Evolutionary conservation across 495 filamentous ascomycete species (phyloP).

Genomic region (Entonaema liquescens): DNA sequence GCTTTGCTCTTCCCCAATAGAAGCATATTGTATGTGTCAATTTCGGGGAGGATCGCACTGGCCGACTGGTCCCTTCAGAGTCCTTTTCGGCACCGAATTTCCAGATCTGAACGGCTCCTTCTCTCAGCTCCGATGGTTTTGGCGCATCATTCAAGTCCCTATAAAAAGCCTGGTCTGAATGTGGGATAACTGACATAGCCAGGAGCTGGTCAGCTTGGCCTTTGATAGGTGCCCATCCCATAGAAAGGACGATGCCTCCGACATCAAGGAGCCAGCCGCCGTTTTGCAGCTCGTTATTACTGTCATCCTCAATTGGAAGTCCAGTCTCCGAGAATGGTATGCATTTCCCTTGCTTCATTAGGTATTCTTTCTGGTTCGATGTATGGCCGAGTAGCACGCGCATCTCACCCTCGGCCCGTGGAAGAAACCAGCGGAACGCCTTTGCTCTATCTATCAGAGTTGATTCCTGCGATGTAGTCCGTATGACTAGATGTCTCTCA

Average conservation of each 20-base stretch:
- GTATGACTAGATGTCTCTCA: slow-evolving; percentile 29
- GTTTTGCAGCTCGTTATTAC: slow-evolving; percentile 27
- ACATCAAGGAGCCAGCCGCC: slow-evolving; percentile 57
- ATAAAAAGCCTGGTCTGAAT: slow-evolving; percentile 51
- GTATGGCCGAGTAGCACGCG: slow-evolving; percentile 50
- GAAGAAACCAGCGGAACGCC: slow-evolving; percentile 43
- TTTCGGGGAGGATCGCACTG: slow-evolving; percentile 37
- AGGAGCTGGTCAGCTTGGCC: slow-evolving; percentile 50
- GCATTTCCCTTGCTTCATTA: slow-evolving; percentile 44
- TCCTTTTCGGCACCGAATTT: slow-evolving; percentile 43
- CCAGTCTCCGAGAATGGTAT: slow-evolving; percentile 43
- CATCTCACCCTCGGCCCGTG: slow-evolving; percentile 45
- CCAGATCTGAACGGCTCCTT: slow-evolving; percentile 56
- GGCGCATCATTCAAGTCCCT: slow-evolving; percentile 34
- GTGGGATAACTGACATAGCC: slow-evolving; percentile 56
- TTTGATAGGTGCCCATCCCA: slow-evolving; percentile 55
- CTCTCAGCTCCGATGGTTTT: slow-evolving; percentile 30
- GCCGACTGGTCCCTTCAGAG: slow-evolving; percentile 32
- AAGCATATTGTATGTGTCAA: slow-evolving; percentile 48
- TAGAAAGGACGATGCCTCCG: slow-evolving; percentile 54
- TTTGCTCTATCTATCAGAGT: slow-evolving; percentile 33
- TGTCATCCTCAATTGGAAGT: slow-evolving; percentile 34
- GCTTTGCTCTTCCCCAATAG: slow-evolving; percentile 51
- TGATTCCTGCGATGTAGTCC: slow-evolving; percentile 35
- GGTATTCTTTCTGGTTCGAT: slow-evolving; percentile 48